Base-by-base conservation (phyloP, 2,329 filamentous ascomycete genomes). In the Lithohypha guttulata region DNA sequence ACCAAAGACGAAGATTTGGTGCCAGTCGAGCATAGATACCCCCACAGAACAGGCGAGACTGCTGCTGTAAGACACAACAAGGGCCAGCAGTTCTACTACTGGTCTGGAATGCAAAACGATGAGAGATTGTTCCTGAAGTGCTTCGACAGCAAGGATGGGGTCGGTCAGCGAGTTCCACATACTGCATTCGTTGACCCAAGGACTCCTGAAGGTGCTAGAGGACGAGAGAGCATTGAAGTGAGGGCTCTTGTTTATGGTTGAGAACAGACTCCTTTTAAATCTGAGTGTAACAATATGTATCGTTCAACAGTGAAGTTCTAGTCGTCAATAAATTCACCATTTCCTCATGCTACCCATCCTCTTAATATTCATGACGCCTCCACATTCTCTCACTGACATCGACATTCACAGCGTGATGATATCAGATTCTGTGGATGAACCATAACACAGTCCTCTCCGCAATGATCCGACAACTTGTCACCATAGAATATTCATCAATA, bases 211-310 rank as follows among this genome's bases (percentile, higher is more conserved):
- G 81, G 79, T 31, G 84, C 81, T 3, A 75, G 77, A 47, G 73
- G 73, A 0, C 71, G 86, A 48, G 83, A 93, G 66, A 93, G 85
- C 56, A 93, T 95, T 56, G 87, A 95, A 60, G 82, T 94, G 11
- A 71, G 87, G 51, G 78, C 83, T 23, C 66, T 94, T 58, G 81
- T 94, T 0, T 93, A 94, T 68, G 82, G 81, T 13, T 65, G 49
- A 51, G n/a, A n/a, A n/a, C n/a, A n/a, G n/a, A n/a, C n/a, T n/a
- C n/a, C n/a, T n/a, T n/a, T n/a, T n/a, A n/a, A n/a, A n/a, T n/a
- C n/a, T n/a, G n/a, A n/a, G n/a, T n/a, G n/a, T n/a, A n/a, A n/a
- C n/a, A n/a, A n/a, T n/a, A n/a, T n/a, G n/a, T n/a, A n/a, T n/a
- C n/a, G n/a, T n/a, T n/a, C n/a, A n/a, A n/a, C n/a, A n/a, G n/a